Evolutionary conservation across 2,329 filamentous ascomycete species (phyloP).

Genomic region (Alternaria longipes): DNA sequence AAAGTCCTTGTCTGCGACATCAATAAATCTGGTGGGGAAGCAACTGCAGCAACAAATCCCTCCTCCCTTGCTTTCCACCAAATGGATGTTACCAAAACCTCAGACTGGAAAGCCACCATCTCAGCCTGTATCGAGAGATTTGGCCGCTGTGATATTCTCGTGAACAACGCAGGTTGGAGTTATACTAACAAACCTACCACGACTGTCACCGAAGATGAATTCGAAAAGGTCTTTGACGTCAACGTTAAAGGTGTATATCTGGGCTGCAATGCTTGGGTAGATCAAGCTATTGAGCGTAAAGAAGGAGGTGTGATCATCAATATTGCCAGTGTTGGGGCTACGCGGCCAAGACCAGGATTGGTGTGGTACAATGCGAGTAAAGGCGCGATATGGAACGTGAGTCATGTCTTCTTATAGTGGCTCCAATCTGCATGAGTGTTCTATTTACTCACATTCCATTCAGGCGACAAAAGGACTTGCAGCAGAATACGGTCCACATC

Average conservation of each 20-base stretch:
- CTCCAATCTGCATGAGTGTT: not conserved
- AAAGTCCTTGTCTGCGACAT: conserved; percentile 71
- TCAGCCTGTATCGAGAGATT: conserved; percentile 62
- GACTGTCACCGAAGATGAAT: conserved; percentile 72
- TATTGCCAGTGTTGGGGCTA: conserved; percentile 71
- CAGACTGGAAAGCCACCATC: conserved; percentile 63
- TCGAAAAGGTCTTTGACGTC: conserved; percentile 71
- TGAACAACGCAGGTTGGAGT: conserved; percentile 69
- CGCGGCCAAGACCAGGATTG: conserved; percentile 68
- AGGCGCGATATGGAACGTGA: conserved; percentile 68
- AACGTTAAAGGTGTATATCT: conserved; percentile 74
- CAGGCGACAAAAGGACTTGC: conserved; percentile 71
- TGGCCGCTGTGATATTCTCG: conserved; percentile 66
- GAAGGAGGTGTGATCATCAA: conserved; percentile 70
- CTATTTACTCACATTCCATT: conserved; percentile 25
- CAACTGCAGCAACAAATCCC: conserved; percentile 57
- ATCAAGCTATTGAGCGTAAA: conserved; percentile 66
- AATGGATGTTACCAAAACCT: conserved; percentile 63
- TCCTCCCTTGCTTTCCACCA: conserved; percentile 47
- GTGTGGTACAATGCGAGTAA: conserved; percentile 78
- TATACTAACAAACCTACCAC: conserved; percentile 65
- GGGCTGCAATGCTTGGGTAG: conserved; percentile 67
- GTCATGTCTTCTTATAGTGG: conserved; percentile 1
- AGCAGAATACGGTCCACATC: conserved; percentile 75
- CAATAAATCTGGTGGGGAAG: conserved; percentile 61